Evolutionary conservation across 2,329 filamentous ascomycete genomes (phyloP).

Genomic region (Nemania sp.): DNA sequence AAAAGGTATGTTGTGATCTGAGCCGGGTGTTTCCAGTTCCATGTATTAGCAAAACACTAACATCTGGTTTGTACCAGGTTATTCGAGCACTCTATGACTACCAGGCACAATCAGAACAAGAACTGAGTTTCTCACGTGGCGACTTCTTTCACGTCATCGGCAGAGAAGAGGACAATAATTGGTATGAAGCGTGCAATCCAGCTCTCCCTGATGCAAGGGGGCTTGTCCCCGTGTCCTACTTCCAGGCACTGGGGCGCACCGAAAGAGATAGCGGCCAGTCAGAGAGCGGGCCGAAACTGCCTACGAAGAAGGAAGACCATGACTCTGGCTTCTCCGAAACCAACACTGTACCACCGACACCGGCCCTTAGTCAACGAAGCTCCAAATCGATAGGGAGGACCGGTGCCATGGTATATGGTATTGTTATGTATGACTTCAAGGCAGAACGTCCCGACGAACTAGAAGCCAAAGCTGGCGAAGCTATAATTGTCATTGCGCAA

Average conservation of each 20-base stretch:
- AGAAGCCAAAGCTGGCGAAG: constrained; percentile 91
- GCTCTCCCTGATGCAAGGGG: constrained; percentile 83
- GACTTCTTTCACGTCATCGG: constrained; percentile 99
- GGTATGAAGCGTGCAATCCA: constrained; percentile 99
- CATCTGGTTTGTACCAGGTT: constrained; percentile 60
- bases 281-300: constrained; percentile 53
- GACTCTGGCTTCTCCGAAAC: constrained; percentile 86
- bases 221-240: constrained; percentile 90
- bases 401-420: constrained; percentile 92
- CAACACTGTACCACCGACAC: constrained; percentile 38
- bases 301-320: constrained; percentile 70
- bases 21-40: background rate
- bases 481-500: constrained; percentile 97
- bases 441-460: constrained; percentile 95
- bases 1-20: constrained; percentile 69
- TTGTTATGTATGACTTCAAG: constrained; percentile 96
- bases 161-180: constrained; percentile 89
- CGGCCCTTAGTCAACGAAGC: constrained; percentile 49
- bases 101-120: constrained; percentile 72
- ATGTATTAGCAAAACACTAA: constrained; percentile 25
- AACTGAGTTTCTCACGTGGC: constrained; percentile 89
- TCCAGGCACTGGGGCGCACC: constrained; percentile 88
- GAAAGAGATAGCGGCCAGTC: constrained; percentile 85
- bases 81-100: constrained; percentile 97
- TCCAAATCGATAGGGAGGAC: constrained; percentile 57